Evolutionary conservation across 352 stramenopile species (phyloP).

Genomic region (Pythium pectinolyticum): DNA sequence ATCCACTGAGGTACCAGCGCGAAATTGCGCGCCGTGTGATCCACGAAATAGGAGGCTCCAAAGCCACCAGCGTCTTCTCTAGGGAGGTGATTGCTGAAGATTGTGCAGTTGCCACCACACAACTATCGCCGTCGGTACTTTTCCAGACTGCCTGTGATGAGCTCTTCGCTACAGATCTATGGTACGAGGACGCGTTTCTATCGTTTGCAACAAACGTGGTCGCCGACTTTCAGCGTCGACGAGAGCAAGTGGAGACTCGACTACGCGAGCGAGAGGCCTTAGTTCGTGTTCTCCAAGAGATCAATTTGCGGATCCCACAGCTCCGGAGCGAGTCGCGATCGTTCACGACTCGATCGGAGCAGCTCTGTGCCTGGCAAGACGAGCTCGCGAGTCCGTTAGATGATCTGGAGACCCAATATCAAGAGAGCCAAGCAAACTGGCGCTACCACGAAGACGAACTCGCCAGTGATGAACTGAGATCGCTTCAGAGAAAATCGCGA

Average conservation of each 20-base stretch:
- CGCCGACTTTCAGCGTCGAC: slow-evolving; percentile 2
- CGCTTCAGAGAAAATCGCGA: slow-evolving; percentile 3
- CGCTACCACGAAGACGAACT: slow-evolving; percentile 16
- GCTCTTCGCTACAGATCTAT: neutral
- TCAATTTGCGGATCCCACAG: slow-evolving; percentile 4
- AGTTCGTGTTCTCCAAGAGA: neutral
- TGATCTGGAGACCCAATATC: neutral
- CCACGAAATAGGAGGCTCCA: slow-evolving; percentile 1
- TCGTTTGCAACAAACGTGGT: slow-evolving; percentile 16
- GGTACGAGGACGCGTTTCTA: slow-evolving; percentile 8
- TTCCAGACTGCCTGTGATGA: neutral
- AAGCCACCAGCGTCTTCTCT: neutral
- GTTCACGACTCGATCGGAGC: neutral
- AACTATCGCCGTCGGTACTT: neutral
- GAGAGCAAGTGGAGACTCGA: neutral
- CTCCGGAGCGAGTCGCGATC: neutral
- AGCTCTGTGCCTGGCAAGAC: slow-evolving; percentile 14
- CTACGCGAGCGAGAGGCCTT: neutral
- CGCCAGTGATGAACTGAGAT: slow-evolving; percentile 7
- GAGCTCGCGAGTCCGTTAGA: slow-evolving; percentile 9
- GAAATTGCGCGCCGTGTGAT: slow-evolving; percentile 10
- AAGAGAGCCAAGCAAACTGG: neutral
- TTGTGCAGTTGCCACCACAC: no score
- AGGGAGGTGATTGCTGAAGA: neutral
- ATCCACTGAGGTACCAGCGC: slow-evolving; percentile 3